Percentiles rank a stretch among this genome's conserved stretches.
Conservation (phyloP, 352 stramenopile genomes). For the Phytopythium kandeliae region DNA sequence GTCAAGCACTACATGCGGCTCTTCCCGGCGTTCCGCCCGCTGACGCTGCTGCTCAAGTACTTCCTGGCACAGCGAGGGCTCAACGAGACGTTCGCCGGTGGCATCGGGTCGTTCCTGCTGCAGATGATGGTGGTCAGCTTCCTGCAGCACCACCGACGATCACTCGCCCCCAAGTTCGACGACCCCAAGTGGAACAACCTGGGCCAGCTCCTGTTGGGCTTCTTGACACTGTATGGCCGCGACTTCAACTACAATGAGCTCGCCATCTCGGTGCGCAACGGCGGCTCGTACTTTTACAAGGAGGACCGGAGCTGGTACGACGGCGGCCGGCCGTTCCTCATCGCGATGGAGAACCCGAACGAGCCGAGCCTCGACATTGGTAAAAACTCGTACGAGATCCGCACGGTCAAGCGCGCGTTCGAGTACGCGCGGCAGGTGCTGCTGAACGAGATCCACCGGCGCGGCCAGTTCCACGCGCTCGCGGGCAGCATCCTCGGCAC, state of each 20-base stretch:
- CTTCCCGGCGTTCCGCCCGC: slow-evolving; percentile 88
- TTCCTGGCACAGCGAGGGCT: slow-evolving; percentile 91
- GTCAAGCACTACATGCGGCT: slow-evolving; percentile 90
- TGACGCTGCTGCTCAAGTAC: slow-evolving; percentile 95
- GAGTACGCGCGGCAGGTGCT: slow-evolving; percentile 77
- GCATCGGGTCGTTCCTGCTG: slow-evolving; percentile 91
- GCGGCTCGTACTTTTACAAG: slow-evolving; percentile 93
- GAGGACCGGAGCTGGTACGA: slow-evolving; percentile 69
- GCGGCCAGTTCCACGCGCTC: slow-evolving; percentile 57
- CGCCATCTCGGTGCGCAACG: slow-evolving; percentile 90
- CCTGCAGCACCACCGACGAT: slow-evolving; percentile 86
- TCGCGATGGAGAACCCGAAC: slow-evolving; percentile 94
- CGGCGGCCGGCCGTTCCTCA: slow-evolving; percentile 68
- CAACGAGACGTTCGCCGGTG: slow-evolving; percentile 94
- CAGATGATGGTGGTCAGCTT: slow-evolving; percentile 96
- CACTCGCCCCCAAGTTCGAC: slow-evolving; percentile 39
- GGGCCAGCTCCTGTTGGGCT: slow-evolving; percentile 90
- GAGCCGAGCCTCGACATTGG: slow-evolving; percentile 90
- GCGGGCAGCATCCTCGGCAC: slow-evolving; percentile 66
- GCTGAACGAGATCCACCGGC: slow-evolving; percentile 63
- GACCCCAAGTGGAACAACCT: slow-evolving; percentile 87
- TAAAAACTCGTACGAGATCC: slow-evolving; percentile 91
- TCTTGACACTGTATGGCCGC: slow-evolving; percentile 93
- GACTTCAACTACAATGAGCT: slow-evolving; percentile 94
- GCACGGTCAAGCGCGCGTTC: slow-evolving; percentile 88